phyloP scores from a whole-genome alignment of 768 basidiomycete species.

The Tulasnella sp. region DNA sequence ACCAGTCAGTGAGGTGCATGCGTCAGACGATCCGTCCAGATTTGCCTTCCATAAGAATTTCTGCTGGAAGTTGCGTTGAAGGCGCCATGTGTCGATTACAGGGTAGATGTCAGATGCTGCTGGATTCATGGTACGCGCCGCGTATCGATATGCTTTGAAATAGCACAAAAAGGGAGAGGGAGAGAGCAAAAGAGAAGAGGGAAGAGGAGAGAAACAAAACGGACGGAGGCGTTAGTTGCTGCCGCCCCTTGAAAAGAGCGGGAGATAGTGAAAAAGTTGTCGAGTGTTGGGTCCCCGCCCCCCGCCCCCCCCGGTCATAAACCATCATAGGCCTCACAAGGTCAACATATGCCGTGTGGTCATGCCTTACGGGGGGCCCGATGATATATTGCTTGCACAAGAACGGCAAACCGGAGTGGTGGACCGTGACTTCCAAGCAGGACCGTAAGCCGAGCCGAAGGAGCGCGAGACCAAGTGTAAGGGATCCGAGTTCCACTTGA shows the following conservation, averaged over 20 bases:
- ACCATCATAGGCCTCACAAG: no score
- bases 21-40: slow-evolving; percentile 9
- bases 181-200: neutral
- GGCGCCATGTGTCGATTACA: slow-evolving; percentile 1
- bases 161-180: neutral
- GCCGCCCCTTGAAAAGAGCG: neutral
- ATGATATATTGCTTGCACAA: no score
- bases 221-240: no score
- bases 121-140: neutral
- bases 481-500: no score
- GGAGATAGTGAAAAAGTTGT: neutral
- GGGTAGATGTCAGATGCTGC: neutral
- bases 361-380: no score
- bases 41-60: neutral
- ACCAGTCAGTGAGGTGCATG: neutral
- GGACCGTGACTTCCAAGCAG: no score
- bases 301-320: no score
- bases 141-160: neutral
- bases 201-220: neutral
- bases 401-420: no score
- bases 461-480: no score
- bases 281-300: neutral
- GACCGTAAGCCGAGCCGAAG: no score
- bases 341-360: no score
- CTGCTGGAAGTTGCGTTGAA: neutral